phyloP scores from a whole-genome alignment of 805 yeast genomes.

The Yamadazyma laniorum region DNA sequence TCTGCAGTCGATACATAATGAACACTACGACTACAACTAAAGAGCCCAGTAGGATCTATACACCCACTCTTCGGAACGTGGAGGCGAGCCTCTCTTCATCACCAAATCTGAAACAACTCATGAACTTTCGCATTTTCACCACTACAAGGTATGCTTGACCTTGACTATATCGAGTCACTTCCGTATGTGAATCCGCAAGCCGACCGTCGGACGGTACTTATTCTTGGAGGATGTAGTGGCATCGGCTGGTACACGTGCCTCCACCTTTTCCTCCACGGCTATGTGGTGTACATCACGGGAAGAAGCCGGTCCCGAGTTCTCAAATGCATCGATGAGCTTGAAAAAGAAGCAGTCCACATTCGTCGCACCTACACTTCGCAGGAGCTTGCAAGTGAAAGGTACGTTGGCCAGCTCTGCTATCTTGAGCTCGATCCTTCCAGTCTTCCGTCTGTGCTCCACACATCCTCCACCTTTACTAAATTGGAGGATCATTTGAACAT shows the following conservation, averaged over 20 bases:
- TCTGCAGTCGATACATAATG: not conserved
- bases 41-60: too few relatives aligned
- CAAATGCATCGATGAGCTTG: conserved; percentile 55
- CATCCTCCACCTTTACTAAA: conserved; percentile 45
- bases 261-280: conserved; percentile 78
- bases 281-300: conserved; percentile 71
- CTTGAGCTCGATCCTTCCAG: conserved; percentile 38
- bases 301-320: conserved; percentile 55
- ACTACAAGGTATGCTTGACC: conserved; percentile 12
- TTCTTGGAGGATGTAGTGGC: conserved; percentile 82
- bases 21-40: too few relatives aligned
- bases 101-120: too few relatives aligned
- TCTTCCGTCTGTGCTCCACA: conserved; percentile 35
- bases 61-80: too few relatives aligned
- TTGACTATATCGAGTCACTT: conserved; percentile 30
- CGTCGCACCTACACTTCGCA: conserved; percentile 23
- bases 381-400: conserved; percentile 19
- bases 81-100: too few relatives aligned
- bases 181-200: conserved; percentile 60
- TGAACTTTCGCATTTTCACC: too few relatives aligned
- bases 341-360: conserved; percentile 47
- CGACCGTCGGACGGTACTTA: conserved; percentile 62
- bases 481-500: conserved; percentile 55
- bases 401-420: conserved; percentile 35
- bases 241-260: conserved; percentile 75